These are phyloP conservation scores for Saccharomyces kudriavzevii DNA, from an alignment of 805 yeast genomes.

Conservation along the genomic window DNA sequence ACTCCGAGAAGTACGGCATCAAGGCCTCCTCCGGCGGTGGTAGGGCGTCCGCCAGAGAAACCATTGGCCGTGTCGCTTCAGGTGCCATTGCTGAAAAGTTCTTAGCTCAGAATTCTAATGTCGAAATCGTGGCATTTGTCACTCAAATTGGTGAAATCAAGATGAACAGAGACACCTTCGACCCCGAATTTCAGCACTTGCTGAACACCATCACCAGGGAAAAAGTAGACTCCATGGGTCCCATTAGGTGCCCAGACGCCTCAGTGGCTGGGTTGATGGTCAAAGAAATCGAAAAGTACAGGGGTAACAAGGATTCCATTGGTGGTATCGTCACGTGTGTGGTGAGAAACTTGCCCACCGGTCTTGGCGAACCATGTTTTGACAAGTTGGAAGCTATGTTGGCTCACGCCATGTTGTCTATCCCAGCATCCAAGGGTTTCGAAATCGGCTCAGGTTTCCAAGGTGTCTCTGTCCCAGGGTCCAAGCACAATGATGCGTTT, in stretches of 20 bases:
- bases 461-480: conserved; percentile 86
- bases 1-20: conserved; percentile 79
- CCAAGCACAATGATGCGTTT: conserved; percentile 88
- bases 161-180: conserved; percentile 65
- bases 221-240: conserved; percentile 77
- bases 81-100: conserved; percentile 97
- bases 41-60: conserved; percentile 93
- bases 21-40: conserved; percentile 98
- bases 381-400: conserved; percentile 91
- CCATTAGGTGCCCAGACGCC: conserved; percentile 88
- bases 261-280: conserved; percentile 69
- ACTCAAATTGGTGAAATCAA: conserved; percentile 79
- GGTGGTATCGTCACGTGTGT: conserved; percentile 99
- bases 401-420: conserved; percentile 96
- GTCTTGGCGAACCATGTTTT: conserved; percentile 97
- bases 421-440: conserved; percentile 97
- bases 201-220: conserved; percentile 79
- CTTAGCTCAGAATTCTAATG: conserved; percentile 62
- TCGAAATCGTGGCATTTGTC: conserved; percentile 94
- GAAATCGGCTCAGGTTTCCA: conserved; percentile 95
- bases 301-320: conserved; percentile 83
- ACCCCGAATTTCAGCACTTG: conserved; percentile 55
- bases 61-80: conserved; percentile 97
- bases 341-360: conserved; percentile 83
- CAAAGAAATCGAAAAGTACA: conserved; percentile 74